Evolutionary conservation across 164 flowering plant species (phyloP).

Genomic region (Platanus orientalis): DNA sequence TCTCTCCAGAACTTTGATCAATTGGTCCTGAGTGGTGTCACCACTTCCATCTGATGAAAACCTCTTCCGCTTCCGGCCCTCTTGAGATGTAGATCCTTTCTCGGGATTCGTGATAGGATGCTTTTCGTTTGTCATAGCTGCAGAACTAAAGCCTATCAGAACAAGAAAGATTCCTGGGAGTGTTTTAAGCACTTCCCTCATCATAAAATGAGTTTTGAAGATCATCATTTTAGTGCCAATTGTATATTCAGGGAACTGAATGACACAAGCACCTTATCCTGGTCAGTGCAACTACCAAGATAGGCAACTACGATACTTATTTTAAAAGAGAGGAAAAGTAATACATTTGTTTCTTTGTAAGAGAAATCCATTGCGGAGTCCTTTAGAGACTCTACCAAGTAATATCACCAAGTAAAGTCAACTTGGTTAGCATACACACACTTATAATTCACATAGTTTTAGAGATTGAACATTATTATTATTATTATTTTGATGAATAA

Average conservation of each 20-base stretch:
- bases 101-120: slow-evolving; percentile 39
- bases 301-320: too few relatives aligned
- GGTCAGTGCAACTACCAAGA: too few relatives aligned
- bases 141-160: slow-evolving; percentile 1
- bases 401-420: too few relatives aligned
- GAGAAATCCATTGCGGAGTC: too few relatives aligned
- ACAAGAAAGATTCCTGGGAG: not conserved
- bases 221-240: not conserved
- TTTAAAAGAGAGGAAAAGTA: too few relatives aligned
- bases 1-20: slow-evolving; percentile 57
- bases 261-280: too few relatives aligned
- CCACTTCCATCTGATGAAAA: slow-evolving; percentile 26
- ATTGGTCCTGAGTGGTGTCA: slow-evolving; percentile 33
- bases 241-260: not conserved
- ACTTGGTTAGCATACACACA: too few relatives aligned
- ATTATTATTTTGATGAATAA: too few relatives aligned
- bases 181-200: not conserved
- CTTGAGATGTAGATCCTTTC: slow-evolving; percentile 47
- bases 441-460: too few relatives aligned
- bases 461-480: too few relatives aligned
- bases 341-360: too few relatives aligned
- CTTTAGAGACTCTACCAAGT: too few relatives aligned
- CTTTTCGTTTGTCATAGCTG: slow-evolving; percentile 42
- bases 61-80: slow-evolving; percentile 56
- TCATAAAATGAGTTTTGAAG: not conserved